These are phyloP conservation scores for Heliophila coronopifolia DNA, from an alignment of 441 rosid genomes.

Conservation along the genomic window DNA sequence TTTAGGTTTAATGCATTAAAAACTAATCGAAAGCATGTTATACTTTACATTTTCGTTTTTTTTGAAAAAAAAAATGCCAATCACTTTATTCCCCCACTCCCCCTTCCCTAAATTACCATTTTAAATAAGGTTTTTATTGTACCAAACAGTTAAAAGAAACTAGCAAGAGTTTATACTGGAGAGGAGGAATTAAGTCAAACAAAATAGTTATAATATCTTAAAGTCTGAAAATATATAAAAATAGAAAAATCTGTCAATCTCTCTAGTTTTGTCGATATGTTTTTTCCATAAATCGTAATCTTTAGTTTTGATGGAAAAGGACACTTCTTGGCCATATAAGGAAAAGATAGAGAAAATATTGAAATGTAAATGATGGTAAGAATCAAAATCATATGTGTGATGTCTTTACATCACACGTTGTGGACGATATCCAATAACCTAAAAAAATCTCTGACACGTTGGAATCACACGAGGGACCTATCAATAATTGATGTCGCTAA, in stretches of 20 bases:
- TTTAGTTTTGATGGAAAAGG: background rate
- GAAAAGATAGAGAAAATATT: background rate
- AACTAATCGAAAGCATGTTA: no score
- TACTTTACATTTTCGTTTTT: background rate
- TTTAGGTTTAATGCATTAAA: no score
- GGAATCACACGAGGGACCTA: conserved; percentile 23
- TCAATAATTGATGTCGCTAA: conserved; percentile 17
- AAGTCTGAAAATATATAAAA: background rate
- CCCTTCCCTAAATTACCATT: no score
- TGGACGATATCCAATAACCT: conserved; percentile 7
- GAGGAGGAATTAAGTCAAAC: no score
- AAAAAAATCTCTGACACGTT: conserved; percentile 17
- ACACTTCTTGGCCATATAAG: background rate
- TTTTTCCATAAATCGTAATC: background rate
- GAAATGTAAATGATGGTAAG: conserved; percentile 2
- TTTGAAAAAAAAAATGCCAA: no score
- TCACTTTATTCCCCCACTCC: no score
- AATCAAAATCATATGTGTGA: conserved; percentile 17
- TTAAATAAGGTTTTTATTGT: no score
- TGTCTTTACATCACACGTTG: conserved; percentile 21
- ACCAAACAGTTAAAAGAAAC: no score
- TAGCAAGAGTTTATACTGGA: no score
- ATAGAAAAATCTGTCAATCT: background rate
- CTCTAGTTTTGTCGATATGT: background rate
- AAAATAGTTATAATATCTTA: no score